These are phyloP conservation scores for Beverwykella pulmonaria DNA, from an alignment of 495 filamentous ascomycete species.

Conservation along the genomic window DNA sequence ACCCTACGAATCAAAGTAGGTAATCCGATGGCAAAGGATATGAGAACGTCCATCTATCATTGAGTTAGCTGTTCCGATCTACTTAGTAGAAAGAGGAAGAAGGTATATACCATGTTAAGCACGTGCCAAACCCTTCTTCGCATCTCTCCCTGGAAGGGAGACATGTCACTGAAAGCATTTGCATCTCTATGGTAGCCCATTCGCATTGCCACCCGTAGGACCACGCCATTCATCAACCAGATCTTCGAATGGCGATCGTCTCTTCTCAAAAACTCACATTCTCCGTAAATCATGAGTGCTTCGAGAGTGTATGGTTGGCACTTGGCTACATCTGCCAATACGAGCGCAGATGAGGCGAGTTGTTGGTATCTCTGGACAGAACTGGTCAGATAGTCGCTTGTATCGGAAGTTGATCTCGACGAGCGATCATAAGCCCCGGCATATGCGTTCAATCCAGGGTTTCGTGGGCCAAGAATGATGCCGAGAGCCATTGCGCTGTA, in stretches of 20 bases:
- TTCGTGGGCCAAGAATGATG: slow-evolving; percentile 33
- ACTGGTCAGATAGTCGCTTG: not conserved
- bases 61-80: not conserved
- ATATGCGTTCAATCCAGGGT: slow-evolving; percentile 18
- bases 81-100: not conserved
- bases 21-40: slow-evolving; percentile 44
- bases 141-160: slow-evolving; percentile 46
- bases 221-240: slow-evolving; percentile 44
- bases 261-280: slow-evolving; percentile 39
- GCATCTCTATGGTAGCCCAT: slow-evolving; percentile 40
- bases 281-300: slow-evolving; percentile 42
- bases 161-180: slow-evolving; percentile 39
- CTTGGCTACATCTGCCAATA: slow-evolving; percentile 42
- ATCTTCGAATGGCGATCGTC: slow-evolving; percentile 41
- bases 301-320: slow-evolving; percentile 44
- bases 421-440: slow-evolving; percentile 1
- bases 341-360: slow-evolving; percentile 41
- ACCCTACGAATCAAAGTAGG: slow-evolving; percentile 41
- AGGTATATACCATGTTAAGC: slow-evolving; percentile 33
- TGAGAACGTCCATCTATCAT: slow-evolving; percentile 37
- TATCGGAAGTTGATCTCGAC: not conserved
- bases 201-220: slow-evolving; percentile 40
- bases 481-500: slow-evolving; percentile 43
- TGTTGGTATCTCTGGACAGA: slow-evolving; percentile 40
- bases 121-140: slow-evolving; percentile 42